phyloP scores from a whole-genome alignment of 257 asterid species.

The Lycium barbarum region DNA sequence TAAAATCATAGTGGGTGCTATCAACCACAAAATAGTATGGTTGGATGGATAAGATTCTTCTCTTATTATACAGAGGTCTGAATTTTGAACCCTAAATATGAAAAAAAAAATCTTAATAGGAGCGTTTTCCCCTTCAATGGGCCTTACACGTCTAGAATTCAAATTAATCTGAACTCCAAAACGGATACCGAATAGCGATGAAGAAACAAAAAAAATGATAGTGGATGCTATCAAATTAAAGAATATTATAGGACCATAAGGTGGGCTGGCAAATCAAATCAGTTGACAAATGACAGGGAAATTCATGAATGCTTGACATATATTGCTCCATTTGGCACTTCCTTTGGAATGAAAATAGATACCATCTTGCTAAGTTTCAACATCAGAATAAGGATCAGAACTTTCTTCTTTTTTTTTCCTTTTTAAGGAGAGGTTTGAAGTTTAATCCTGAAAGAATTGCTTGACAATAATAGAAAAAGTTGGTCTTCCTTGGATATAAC shows the following conservation, averaged over 20 bases:
- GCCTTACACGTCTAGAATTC: background rate
- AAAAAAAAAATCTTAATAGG: background rate
- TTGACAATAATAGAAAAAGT: background rate
- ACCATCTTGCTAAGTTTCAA: background rate
- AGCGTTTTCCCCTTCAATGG: too few relatives aligned
- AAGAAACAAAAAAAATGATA: too few relatives aligned
- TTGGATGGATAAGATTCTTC: too few relatives aligned
- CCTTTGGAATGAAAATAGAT: background rate
- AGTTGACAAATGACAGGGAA: constrained; percentile 17
- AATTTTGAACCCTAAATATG: background rate
- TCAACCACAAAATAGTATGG: too few relatives aligned
- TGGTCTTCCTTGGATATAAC: background rate
- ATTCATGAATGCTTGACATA: constrained; percentile 26
- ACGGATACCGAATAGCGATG: too few relatives aligned
- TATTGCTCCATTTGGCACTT: constrained; percentile 11
- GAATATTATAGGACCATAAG: background rate
- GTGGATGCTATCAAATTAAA: background rate
- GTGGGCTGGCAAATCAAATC: background rate
- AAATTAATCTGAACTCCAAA: background rate
- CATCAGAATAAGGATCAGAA: background rate
- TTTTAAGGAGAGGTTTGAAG: background rate
- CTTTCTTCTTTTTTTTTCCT: background rate
- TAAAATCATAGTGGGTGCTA: background rate
- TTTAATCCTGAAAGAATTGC: background rate
- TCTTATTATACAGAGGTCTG: too few relatives aligned